Evolutionary conservation across 2,329 filamentous ascomycete species (phyloP).

Genomic region (Claviceps sp.): DNA sequence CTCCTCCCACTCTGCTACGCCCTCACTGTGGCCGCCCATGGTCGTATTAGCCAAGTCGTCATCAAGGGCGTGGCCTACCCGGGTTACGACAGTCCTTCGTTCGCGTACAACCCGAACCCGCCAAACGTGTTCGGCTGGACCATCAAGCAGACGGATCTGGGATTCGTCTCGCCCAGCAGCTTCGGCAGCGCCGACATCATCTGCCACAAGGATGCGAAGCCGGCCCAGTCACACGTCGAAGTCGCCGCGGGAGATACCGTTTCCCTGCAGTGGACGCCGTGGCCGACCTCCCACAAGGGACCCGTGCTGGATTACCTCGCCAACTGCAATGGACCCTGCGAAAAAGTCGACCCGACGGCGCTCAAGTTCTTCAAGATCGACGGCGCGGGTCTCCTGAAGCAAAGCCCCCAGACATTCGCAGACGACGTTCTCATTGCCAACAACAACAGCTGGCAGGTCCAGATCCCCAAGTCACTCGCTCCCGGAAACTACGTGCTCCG

Average conservation of each 20-base stretch:
- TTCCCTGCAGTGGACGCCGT: constrained; percentile 33
- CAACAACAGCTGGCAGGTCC: constrained; percentile 37
- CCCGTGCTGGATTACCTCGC: constrained; percentile 33
- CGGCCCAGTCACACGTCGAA: constrained; percentile 25
- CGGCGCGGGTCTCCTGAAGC: constrained; percentile 24
- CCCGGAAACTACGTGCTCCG: constrained; percentile 41
- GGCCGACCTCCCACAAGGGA: constrained; percentile 35
- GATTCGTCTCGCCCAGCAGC: constrained; percentile 33
- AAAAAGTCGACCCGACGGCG: constrained; percentile 25
- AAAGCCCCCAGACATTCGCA: constrained; percentile 24
- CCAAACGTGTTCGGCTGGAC: constrained; percentile 27
- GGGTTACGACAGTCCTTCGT: constrained; percentile 25
- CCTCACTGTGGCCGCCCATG: constrained; percentile 15
- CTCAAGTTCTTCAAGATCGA: constrained; percentile 36
- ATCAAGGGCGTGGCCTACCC: constrained; percentile 29
- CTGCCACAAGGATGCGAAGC: constrained; percentile 30
- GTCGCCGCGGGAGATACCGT: constrained; percentile 32
- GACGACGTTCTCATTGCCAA: constrained; percentile 33
- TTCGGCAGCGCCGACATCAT: constrained; percentile 31
- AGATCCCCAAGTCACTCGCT: constrained; percentile 32
- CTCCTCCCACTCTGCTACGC: constrained; percentile 12
- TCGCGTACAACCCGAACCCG: constrained; percentile 23
- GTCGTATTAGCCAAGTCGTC: constrained; percentile 28
- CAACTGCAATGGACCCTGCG: constrained; percentile 28
- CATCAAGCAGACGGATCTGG: constrained; percentile 28